phyloP scores from a whole-genome alignment of 2,329 filamentous ascomycete genomes.

The Ophiostoma ulmi region DNA sequence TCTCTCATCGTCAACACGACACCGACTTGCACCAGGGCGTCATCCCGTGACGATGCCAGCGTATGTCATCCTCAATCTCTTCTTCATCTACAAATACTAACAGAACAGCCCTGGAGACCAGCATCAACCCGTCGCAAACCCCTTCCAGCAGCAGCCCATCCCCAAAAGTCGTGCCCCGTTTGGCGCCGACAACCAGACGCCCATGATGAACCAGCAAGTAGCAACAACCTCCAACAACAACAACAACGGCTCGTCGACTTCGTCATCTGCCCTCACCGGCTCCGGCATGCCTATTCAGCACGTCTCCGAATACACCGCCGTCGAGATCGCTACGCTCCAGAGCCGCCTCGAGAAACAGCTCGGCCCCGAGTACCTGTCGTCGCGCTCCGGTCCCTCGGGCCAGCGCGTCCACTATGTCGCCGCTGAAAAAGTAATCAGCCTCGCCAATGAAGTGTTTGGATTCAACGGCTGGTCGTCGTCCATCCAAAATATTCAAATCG shows the following conservation, averaged over 20 bases:
- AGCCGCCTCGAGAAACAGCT: constrained; percentile 85
- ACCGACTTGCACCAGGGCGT: neutral
- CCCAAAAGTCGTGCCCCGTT: constrained; percentile 9
- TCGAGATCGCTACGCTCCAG: constrained; percentile 83
- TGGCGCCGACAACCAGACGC: neutral
- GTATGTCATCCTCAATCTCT: constrained; percentile 20
- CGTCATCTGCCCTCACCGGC: neutral
- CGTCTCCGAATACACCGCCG: constrained; percentile 78
- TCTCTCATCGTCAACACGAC: neutral
- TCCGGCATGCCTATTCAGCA: constrained; percentile 14
- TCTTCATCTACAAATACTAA: neutral
- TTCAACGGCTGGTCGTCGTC: constrained; percentile 97
- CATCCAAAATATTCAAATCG: constrained; percentile 91
- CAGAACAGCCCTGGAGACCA: constrained; percentile 62
- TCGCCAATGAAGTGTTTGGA: constrained; percentile 91
- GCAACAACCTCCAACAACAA: constrained; percentile 3
- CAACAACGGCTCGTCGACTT: neutral
- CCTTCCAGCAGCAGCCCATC: constrained; percentile 54
- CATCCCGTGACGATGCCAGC: constrained; percentile 26
- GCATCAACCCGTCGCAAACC: constrained; percentile 62
- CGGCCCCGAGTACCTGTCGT: constrained; percentile 91
- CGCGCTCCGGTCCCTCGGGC: constrained; percentile 74
- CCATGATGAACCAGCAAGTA: constrained; percentile 10
- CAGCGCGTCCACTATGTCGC: constrained; percentile 87
- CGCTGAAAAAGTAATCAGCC: constrained; percentile 93